Evolutionary conservation across 441 rosid genomes (phyloP), one percentile per base, ranked within the genome.

Genomic region (Syzygium syzygioides): DNA sequence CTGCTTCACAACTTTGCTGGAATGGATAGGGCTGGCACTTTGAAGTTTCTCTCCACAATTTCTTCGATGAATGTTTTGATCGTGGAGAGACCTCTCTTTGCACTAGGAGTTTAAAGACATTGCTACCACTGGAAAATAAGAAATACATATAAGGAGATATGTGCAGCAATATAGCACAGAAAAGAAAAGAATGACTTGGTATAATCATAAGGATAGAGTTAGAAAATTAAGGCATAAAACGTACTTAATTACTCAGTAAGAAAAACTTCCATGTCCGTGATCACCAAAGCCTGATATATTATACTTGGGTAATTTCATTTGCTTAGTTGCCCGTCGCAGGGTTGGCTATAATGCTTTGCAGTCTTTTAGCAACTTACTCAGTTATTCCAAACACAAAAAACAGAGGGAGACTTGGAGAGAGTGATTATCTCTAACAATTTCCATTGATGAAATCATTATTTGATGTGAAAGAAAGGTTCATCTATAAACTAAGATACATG

Each of bases 41-140:
- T 26, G 92, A 86, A 54, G 87, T 90, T 89, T 91, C 93, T 89
- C 93, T 94, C 96, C 95, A 94, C 54, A 93, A 90, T 87, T 92
- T 94, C 89, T 90, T 89, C 25, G 95, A 92, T 79, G 94, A 93
- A 86, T 88, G 94, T 89, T 92, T 94, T 41, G 93, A 88, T 79
- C 89, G 91, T 55, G 97, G 95, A 86, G 93, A 89, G 85, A 95
- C 90, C 90, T 94, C 96, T 88, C 96, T 92, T 86, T 86, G 91
- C 76, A 90, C 94, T 90, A 95, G 88, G 86, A 95, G 91, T 86
- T 54, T 90, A 89, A 94, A 91, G 88, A 94, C 94, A 87, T 92
- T 94, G 87, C 91, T 89, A 88, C 87, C 85, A 87, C 94, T 86
- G 88, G 52, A 41, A 76, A 76, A 76, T 76, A 88, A 32, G n/a